Conservation (phyloP, 441 rosid genomes). For the Pelargonium fulgidum region DNA sequence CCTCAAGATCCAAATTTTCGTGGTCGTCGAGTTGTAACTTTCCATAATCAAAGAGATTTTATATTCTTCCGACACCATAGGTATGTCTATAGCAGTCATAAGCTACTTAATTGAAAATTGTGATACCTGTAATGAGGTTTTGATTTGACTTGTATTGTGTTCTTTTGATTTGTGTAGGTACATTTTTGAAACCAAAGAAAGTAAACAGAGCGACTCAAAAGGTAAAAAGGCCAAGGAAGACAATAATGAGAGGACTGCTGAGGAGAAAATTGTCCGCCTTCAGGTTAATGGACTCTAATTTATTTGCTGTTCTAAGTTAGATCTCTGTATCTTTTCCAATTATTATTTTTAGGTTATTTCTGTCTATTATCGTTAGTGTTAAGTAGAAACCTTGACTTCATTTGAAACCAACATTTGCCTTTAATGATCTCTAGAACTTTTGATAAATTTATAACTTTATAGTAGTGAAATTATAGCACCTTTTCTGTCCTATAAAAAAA, state of each 20-base stretch:
- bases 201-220: conserved; percentile 39
- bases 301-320: background rate
- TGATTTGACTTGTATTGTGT: background rate
- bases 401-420: too few species aligned
- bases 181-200: conserved; percentile 70
- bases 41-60: conserved; percentile 90
- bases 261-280: conserved; percentile 60
- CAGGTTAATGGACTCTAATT: conserved; percentile 41
- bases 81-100: conserved; percentile 32
- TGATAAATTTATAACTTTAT: too few species aligned
- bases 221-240: conserved; percentile 38
- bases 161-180: conserved; percentile 36
- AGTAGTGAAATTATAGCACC: too few species aligned
- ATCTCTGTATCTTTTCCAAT: background rate
- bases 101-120: background rate
- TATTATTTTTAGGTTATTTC: background rate
- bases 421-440: too few species aligned
- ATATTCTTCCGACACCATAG: conserved; percentile 89
- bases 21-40: conserved; percentile 86
- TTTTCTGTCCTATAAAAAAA: too few species aligned
- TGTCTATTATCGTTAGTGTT: too few species aligned
- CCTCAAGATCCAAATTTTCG: conserved; percentile 76
- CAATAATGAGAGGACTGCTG: conserved; percentile 30
- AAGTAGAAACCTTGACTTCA: too few species aligned
- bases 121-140: background rate